These are phyloP conservation scores for Cryphonectria nitschkei DNA, from an alignment of 2,329 filamentous ascomycete genomes.

Conservation along the genomic window DNA sequence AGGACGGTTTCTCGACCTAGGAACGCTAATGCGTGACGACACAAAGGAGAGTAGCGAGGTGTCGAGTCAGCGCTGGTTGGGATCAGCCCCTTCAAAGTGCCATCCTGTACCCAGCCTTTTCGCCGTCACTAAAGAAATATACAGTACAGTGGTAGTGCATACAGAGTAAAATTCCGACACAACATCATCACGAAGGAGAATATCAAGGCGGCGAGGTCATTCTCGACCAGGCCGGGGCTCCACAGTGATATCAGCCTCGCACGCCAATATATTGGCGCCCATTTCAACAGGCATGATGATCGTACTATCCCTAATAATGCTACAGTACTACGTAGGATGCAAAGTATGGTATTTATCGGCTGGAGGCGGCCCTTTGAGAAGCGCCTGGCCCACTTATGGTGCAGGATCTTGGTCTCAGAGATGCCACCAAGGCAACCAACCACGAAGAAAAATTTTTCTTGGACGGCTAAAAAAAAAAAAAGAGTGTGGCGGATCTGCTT, in stretches of 20 bases:
- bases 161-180: not conserved
- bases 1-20: not conserved
- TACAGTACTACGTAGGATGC: not conserved
- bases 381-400: conserved; percentile 5
- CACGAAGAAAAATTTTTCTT: conserved; percentile 5
- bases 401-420: conserved; percentile 7
- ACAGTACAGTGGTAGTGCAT: not conserved
- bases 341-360: not conserved
- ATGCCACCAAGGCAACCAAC: not conserved
- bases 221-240: not conserved
- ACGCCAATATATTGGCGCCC: not conserved
- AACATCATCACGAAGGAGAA: not conserved
- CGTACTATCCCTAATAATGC: not conserved
- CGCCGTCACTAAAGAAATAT: not conserved
- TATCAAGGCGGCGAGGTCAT: not conserved
- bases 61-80: not conserved
- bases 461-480: not conserved
- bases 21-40: not conserved
- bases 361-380: not conserved
- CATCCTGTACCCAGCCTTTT: not conserved
- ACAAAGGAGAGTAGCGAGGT: not conserved
- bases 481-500: conserved; percentile 7
- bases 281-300: not conserved
- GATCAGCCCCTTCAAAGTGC: not conserved
- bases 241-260: conserved; percentile 10